Conservation (phyloP, 2,329 filamentous ascomycete species). For the Ophiocordyceps camponoti-saundersi region DNA sequence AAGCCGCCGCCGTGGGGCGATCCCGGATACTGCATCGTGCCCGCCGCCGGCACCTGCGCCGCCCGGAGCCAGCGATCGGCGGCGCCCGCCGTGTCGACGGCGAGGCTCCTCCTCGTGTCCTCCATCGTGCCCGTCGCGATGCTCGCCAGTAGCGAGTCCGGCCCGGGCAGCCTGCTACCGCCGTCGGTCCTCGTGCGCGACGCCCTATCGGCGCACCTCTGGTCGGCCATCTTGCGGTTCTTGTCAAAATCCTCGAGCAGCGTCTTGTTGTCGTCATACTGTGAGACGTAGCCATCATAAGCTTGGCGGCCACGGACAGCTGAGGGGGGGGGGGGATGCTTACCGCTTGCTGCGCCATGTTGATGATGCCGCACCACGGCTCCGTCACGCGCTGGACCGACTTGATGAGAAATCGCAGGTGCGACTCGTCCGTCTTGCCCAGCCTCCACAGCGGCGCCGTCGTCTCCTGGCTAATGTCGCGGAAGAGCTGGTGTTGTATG, state of each 20-base stretch:
- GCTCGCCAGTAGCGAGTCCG: slow-evolving; percentile 11
- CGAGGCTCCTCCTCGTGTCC: slow-evolving; percentile 2
- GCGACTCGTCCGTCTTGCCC: slow-evolving; percentile 13
- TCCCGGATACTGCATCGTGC: background rate
- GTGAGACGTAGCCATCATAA: slow-evolving; percentile 1
- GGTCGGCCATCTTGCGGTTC: slow-evolving; percentile 11
- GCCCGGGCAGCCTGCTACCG: slow-evolving; percentile 7
- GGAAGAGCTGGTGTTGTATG: slow-evolving; percentile 17
- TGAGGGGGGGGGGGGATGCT: background rate
- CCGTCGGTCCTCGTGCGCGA: slow-evolving; percentile 4
- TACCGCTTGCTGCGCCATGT: slow-evolving; percentile 12
- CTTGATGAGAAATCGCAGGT: slow-evolving; percentile 15
- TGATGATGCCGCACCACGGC: slow-evolving; percentile 14
- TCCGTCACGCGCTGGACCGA: slow-evolving; percentile 16
- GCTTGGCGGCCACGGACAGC: background rate
- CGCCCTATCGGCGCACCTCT: slow-evolving; percentile 3
- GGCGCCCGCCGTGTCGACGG: background rate
- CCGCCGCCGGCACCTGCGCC: slow-evolving; percentile 1
- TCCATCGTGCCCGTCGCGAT: slow-evolving; percentile 7
- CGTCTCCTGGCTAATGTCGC: slow-evolving; percentile 15
- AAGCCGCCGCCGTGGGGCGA: slow-evolving; percentile 2
- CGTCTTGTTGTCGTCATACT: slow-evolving; percentile 13
- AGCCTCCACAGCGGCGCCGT: slow-evolving; percentile 19
- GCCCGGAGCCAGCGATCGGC: slow-evolving; percentile 2
- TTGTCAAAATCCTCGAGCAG: slow-evolving; percentile 15